Conservation (phyloP, 169 alveolate genomes). For the Eimeria acervulina region DNA sequence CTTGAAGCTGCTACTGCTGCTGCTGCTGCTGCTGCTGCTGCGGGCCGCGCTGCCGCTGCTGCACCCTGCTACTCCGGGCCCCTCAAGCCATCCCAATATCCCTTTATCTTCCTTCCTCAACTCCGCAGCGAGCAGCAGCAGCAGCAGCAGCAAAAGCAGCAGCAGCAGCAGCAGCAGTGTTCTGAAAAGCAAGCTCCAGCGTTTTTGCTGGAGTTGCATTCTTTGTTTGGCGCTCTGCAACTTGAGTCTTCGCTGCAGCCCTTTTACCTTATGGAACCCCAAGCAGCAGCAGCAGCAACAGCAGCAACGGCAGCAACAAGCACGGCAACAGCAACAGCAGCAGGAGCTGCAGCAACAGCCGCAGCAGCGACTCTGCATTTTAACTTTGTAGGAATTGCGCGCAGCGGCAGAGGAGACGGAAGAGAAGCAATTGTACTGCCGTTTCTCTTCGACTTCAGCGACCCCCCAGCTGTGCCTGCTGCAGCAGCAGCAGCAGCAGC, state of each 20-base stretch:
- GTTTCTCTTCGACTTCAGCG: slow-evolving; percentile 15
- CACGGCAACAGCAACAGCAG: slow-evolving; percentile 19
- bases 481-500: slow-evolving; percentile 2
- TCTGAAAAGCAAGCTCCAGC: slow-evolving; percentile 46
- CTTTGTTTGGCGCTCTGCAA: slow-evolving; percentile 6
- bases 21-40: background rate
- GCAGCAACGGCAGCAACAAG: background rate
- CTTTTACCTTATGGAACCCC: slow-evolving; percentile 10
- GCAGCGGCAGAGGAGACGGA: slow-evolving; percentile 66
- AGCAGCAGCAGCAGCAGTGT: slow-evolving; percentile 33
- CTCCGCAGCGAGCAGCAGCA: background rate
- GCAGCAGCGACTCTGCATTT: slow-evolving; percentile 54
- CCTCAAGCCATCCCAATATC: slow-evolving; percentile 36
- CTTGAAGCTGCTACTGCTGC: slow-evolving; percentile 50
- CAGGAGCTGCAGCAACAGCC: background rate
- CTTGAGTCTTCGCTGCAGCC: slow-evolving; percentile 50
- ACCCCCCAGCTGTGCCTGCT: slow-evolving; percentile 35
- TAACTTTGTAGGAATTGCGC: slow-evolving; percentile 6
- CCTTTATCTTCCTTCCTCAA: background rate
- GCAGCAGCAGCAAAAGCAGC: background rate
- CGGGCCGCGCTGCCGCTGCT: background rate
- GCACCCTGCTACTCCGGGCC: slow-evolving; percentile 37
- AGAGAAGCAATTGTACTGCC: slow-evolving; percentile 18
- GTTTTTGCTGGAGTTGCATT: background rate
- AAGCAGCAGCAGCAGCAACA: slow-evolving; percentile 3